phyloP scores from a whole-genome alignment of 1,139 yeast genomes.

The Torulaspora pretoriensis region DNA sequence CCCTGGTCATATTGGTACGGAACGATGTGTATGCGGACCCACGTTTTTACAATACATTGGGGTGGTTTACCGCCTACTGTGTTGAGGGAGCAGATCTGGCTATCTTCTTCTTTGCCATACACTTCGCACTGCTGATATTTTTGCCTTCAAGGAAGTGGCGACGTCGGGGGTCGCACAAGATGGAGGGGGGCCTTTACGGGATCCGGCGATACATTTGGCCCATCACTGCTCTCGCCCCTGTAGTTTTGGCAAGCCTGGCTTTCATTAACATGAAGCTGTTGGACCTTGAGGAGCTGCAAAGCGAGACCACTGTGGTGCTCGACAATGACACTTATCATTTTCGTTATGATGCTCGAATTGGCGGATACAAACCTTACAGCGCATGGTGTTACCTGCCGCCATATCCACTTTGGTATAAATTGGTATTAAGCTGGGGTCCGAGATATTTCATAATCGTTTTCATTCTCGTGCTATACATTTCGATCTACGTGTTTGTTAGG shows the following conservation, averaged over 20 bases:
- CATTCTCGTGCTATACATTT: slow-evolving; percentile 61
- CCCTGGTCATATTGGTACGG: slow-evolving; percentile 47
- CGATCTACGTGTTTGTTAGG: slow-evolving; percentile 71
- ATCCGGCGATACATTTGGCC: slow-evolving; percentile 58
- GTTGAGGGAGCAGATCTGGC: slow-evolving; percentile 89
- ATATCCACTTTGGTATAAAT: slow-evolving; percentile 67
- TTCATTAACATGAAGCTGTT: slow-evolving; percentile 44
- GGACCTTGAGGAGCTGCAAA: slow-evolving; percentile 15
- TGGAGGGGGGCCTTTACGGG: slow-evolving; percentile 73
- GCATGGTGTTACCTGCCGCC: slow-evolving; percentile 83
- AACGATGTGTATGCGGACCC: slow-evolving; percentile 49
- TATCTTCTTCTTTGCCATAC: slow-evolving; percentile 76
- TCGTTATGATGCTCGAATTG: slow-evolving; percentile 26
- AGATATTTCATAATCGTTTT: slow-evolving; percentile 62
- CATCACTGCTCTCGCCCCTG: slow-evolving; percentile 57
- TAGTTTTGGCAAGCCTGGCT: slow-evolving; percentile 68
- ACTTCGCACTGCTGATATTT: slow-evolving; percentile 72
- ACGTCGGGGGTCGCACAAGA: slow-evolving; percentile 39
- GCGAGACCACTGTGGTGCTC: slow-evolving; percentile 22
- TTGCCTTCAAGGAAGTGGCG: slow-evolving; percentile 52
- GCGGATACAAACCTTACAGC: slow-evolving; percentile 59
- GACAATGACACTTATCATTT: slow-evolving; percentile 28
- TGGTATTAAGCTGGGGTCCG: slow-evolving; percentile 79
- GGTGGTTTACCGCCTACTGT: slow-evolving; percentile 78
- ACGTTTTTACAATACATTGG: slow-evolving; percentile 66